Conservation (phyloP, 2,329 filamentous ascomycete genomes). For the Knufia petricola region DNA sequence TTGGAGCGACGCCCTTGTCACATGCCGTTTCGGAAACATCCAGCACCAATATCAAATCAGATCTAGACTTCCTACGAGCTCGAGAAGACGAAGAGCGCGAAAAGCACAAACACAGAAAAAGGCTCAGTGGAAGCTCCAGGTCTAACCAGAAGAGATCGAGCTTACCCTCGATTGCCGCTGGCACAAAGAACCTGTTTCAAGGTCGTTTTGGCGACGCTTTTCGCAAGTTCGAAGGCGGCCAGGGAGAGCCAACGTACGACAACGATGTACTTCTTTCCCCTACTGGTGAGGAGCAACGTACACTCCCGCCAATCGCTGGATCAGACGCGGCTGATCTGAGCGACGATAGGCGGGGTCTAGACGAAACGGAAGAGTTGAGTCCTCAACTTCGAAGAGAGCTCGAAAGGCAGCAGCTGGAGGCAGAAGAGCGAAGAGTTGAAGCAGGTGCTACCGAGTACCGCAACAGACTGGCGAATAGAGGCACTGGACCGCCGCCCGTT, state of each 20-base stretch:
- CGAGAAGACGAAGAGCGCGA: constrained; percentile 58
- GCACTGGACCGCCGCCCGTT: constrained; percentile 41
- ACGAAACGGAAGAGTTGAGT: constrained; percentile 62
- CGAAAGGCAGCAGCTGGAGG: constrained; percentile 67
- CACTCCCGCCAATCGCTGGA: constrained; percentile 61
- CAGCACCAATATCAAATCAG: constrained; percentile 55
- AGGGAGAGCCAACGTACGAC: constrained; percentile 29
- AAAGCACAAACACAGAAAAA: constrained; percentile 45
- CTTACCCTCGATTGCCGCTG: constrained; percentile 57
- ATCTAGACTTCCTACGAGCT: constrained; percentile 71
- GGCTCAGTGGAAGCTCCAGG: constrained; percentile 49
- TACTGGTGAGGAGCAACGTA: constrained; percentile 33
- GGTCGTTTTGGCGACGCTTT: constrained; percentile 91
- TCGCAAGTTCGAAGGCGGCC: constrained; percentile 66
- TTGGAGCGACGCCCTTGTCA: constrained; percentile 15
- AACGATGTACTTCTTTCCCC: constrained; percentile 37
- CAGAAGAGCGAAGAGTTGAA: constrained; percentile 85
- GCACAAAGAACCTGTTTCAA: constrained; percentile 71
- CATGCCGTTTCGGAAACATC: constrained; percentile 45
- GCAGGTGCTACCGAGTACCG: constrained; percentile 83
- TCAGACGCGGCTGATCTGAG: constrained; percentile 62
- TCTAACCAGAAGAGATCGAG: constrained; percentile 61
- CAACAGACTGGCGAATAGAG: constrained; percentile 56
- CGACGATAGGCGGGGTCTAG: constrained; percentile 55
- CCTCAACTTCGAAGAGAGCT: constrained; percentile 85